A percentile compares a stretch with the other conserved stretches of the same genome.
Conservation (phyloP, 1,139 yeast species). For the Blastobotrys arbuscula region DNA sequence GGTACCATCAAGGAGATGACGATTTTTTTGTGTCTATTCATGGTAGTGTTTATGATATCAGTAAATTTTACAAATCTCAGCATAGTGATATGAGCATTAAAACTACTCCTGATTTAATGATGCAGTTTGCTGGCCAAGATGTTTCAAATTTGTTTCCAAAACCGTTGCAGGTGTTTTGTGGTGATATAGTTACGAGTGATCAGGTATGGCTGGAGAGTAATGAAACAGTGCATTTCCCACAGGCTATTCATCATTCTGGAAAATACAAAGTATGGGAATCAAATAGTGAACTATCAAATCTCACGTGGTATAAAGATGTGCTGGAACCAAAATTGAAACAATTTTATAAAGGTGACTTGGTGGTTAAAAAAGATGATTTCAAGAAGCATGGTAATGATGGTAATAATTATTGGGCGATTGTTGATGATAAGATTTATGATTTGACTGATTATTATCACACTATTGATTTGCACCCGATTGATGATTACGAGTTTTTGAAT, state of each 20-base stretch:
- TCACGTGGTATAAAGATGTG: slow-evolving; percentile 32
- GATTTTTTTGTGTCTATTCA: slow-evolving; percentile 34
- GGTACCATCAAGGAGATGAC: slow-evolving; percentile 28
- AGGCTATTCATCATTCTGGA: slow-evolving; percentile 33
- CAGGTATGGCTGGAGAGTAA: slow-evolving; percentile 28
- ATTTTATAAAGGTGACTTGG: slow-evolving; percentile 34
- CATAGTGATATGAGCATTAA: slow-evolving; percentile 34
- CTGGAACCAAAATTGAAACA: slow-evolving; percentile 31
- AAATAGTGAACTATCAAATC: slow-evolving; percentile 28
- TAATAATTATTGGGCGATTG: slow-evolving; percentile 27
- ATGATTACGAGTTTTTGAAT: slow-evolving; percentile 31
- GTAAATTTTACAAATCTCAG: slow-evolving; percentile 33
- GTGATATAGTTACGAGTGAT: slow-evolving; percentile 30
- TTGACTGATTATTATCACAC: slow-evolving; percentile 34
- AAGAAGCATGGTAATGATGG: slow-evolving; percentile 18
- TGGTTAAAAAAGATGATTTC: slow-evolving; percentile 28
- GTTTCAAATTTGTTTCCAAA: slow-evolving; percentile 34
- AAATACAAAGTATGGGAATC: slow-evolving; percentile 20
- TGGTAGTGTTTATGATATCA: slow-evolving; percentile 36
- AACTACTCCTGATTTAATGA: slow-evolving; percentile 28
- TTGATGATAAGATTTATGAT: slow-evolving; percentile 33
- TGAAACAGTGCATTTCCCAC: slow-evolving; percentile 23
- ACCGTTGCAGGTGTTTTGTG: slow-evolving; percentile 34
- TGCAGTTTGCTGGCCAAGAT: slow-evolving; percentile 34
- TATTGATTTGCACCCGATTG: slow-evolving; percentile 19